These are phyloP conservation scores for Candida rishiriensis DNA, from an alignment of 805 yeast genomes.

Conservation along the genomic window DNA sequence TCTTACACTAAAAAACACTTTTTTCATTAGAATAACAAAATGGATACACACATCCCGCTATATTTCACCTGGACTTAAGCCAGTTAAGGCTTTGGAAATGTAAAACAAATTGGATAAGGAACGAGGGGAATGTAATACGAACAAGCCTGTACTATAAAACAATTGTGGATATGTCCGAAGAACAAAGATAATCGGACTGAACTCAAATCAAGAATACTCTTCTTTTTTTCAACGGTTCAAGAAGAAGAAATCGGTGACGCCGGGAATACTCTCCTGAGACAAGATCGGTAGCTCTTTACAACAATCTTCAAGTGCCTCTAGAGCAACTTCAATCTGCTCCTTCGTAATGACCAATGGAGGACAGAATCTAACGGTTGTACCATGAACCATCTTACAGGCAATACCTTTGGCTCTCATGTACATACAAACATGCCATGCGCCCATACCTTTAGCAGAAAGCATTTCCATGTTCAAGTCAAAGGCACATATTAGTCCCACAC, in stretches of 20 bases:
- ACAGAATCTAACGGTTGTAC: slow-evolving; percentile 18
- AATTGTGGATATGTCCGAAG: too few relatives aligned
- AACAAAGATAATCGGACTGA: too few relatives aligned
- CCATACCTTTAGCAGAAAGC: slow-evolving; percentile 11
- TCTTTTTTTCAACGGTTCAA: slow-evolving; percentile 35
- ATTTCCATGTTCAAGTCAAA: slow-evolving; percentile 18
- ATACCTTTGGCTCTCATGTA: slow-evolving; percentile 24
- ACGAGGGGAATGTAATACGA: too few relatives aligned
- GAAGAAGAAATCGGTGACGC: slow-evolving; percentile 14
- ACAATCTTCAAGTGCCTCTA: slow-evolving; percentile 15
- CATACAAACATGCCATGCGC: slow-evolving; percentile 25
- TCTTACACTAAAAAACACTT: too few relatives aligned
- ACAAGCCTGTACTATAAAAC: too few relatives aligned
- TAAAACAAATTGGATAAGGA: too few relatives aligned
- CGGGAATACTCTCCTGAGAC: slow-evolving; percentile 14
- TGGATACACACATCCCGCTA: too few relatives aligned
- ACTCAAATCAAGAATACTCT: slow-evolving; percentile 12
- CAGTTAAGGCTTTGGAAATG: too few relatives aligned
- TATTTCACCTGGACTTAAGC: too few relatives aligned
- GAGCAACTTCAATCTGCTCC: slow-evolving; percentile 15
- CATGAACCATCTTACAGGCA: slow-evolving; percentile 23
- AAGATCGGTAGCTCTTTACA: slow-evolving; percentile 12
- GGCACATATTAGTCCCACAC: slow-evolving; percentile 22
- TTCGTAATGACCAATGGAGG: slow-evolving; percentile 20
- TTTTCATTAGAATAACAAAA: too few relatives aligned